Conservation (phyloP, 2,329 filamentous ascomycete species). For the Zalaria obscura region DNA sequence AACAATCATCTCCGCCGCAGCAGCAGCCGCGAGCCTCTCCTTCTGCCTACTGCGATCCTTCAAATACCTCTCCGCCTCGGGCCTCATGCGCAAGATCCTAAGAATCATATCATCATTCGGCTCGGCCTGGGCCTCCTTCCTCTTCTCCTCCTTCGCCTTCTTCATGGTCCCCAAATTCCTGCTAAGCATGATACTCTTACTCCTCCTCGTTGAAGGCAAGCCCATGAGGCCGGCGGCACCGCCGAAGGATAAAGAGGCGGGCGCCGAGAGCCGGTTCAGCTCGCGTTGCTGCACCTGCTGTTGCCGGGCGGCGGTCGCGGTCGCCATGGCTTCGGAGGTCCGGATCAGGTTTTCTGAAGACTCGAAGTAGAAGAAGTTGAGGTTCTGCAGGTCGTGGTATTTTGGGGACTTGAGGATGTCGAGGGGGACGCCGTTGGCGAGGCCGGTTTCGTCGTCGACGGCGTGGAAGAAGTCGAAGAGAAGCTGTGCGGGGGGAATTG, state of each 20-base stretch:
- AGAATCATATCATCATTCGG: constrained; percentile 97
- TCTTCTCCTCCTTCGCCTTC: constrained; percentile 88
- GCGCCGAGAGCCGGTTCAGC: constrained; percentile 56
- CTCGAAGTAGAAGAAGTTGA: constrained; percentile 99
- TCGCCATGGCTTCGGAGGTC: constrained; percentile 92
- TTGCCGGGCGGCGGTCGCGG: constrained; percentile 67
- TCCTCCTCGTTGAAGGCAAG: constrained; percentile 34
- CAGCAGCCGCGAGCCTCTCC: constrained; percentile 78
- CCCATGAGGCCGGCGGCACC: constrained; percentile 44
- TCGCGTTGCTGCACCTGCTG: constrained; percentile 34
- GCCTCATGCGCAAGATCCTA: constrained; percentile 84
- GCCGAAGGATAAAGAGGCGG: constrained; percentile 37
- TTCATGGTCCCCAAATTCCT: constrained; percentile 93
- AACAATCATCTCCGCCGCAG: constrained; percentile 88
- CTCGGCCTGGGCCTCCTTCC: constrained; percentile 89
- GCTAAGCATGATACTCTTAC: constrained; percentile 68
- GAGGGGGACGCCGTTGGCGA: constrained; percentile 74
- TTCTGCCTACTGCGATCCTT: constrained; percentile 86
- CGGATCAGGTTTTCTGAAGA: constrained; percentile 80
- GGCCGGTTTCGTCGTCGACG: constrained; percentile 66
- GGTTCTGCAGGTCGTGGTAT: constrained; percentile 89
- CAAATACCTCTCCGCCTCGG: constrained; percentile 75
- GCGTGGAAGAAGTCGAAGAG: constrained; percentile 94
- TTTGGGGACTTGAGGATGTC: constrained; percentile 93
- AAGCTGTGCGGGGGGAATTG: constrained; percentile 28